Percentiles rank a stretch among this genome's conserved stretches.
Conservation (phyloP, 257 asterid species). For the Solanum pinnatisectum region DNA sequence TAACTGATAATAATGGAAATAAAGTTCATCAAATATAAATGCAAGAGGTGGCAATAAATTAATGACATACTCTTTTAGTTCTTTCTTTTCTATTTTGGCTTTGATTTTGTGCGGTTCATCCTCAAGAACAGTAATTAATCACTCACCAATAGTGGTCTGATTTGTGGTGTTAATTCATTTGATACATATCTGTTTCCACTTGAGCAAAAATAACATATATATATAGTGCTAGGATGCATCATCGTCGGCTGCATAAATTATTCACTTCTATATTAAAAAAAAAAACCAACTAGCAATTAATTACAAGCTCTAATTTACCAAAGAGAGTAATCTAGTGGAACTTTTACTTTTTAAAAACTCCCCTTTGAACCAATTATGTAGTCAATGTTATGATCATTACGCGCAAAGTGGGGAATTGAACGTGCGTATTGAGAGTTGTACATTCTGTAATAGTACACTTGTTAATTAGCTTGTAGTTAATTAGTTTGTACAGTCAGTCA, state of each 20-base stretch:
- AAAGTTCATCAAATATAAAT: not conserved
- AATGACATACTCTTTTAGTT: not conserved
- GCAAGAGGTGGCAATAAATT: not conserved
- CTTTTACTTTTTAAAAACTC: not conserved
- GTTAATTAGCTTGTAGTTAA: too few species aligned
- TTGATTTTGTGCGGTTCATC: not conserved
- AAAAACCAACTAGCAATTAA: not conserved
- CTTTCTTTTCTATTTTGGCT: not conserved
- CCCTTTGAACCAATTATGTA: not conserved
- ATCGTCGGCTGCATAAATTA: not conserved
- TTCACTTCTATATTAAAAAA: not conserved
- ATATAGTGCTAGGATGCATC: not conserved
- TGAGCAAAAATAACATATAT: not conserved
- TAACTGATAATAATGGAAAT: not conserved
- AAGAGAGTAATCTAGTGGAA: not conserved
- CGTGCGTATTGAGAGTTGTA: not conserved
- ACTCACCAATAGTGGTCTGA: not conserved
- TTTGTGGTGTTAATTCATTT: not conserved
- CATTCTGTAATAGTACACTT: too few species aligned
- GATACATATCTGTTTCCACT: slow-evolving; percentile 1
- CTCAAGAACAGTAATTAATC: slow-evolving; percentile 1
- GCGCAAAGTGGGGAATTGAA: not conserved
- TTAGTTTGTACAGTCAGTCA: too few species aligned
- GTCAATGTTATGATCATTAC: not conserved
- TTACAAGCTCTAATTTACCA: not conserved